Conservation (phyloP, 2,329 filamentous ascomycete genomes). For the Rugonectria rugulosa region DNA sequence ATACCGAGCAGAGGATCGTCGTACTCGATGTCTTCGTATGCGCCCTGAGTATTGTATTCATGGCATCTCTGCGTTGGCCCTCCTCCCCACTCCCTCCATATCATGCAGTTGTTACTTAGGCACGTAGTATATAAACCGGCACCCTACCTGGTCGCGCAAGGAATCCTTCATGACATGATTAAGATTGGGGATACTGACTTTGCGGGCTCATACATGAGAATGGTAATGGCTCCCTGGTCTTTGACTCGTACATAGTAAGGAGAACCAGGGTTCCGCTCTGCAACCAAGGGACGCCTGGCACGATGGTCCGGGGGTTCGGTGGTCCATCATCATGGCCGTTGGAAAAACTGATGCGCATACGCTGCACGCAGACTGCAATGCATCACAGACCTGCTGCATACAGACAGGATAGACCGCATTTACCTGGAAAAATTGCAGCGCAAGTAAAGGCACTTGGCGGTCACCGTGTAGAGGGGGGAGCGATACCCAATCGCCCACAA, state of each 20-base stretch:
- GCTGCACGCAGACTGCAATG: slow-evolving; percentile 1
- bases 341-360: neutral
- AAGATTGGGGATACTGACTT: neutral
- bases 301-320: neutral
- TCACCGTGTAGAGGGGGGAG: too few species aligned
- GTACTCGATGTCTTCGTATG: neutral
- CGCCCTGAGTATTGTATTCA: neutral
- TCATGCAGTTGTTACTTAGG: too few species aligned
- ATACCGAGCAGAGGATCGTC: too few species aligned
- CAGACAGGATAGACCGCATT: too few species aligned
- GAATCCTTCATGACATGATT: neutral
- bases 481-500: slow-evolving; percentile 2
- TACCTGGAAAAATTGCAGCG: too few species aligned
- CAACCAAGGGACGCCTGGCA: slow-evolving; percentile 6
- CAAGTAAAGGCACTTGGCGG: too few species aligned
- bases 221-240: slow-evolving; percentile 7
- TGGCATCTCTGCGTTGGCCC: neutral
- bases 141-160: neutral
- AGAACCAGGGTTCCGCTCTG: slow-evolving; percentile 13
- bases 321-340: neutral
- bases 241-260: neutral
- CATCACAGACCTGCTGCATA: neutral
- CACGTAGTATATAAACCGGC: too few species aligned
- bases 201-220: too few species aligned
- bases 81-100: too few species aligned